Evolutionary conservation across 331 rosid genomes (phyloP).

Genomic region (Pyracantha coccinea): DNA sequence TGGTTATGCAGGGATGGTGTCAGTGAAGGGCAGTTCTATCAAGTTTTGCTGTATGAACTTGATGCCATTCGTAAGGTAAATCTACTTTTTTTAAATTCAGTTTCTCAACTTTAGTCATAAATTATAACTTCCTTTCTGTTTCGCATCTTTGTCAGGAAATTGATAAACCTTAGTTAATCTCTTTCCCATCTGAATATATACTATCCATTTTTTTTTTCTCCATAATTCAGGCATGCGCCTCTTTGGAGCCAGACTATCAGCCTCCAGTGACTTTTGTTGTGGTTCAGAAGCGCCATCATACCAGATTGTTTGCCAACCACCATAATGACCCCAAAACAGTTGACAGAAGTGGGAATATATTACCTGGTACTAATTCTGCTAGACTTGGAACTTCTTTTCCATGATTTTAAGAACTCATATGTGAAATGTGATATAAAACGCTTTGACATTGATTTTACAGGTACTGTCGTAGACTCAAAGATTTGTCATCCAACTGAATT

Average conservation of each 20-base stretch:
- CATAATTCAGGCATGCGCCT: constrained; percentile 72
- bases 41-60: constrained; percentile 84
- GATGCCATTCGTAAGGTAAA: constrained; percentile 87
- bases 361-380: constrained; percentile 52
- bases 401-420: neutral
- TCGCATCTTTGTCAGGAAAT: neutral
- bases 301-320: constrained; percentile 83
- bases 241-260: constrained; percentile 87
- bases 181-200: neutral
- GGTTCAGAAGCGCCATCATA: constrained; percentile 97
- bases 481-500: constrained; percentile 95
- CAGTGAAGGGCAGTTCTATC: constrained; percentile 94
- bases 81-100: neutral
- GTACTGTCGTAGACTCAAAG: constrained; percentile 93
- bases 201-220: neutral
- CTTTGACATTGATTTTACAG: constrained; percentile 29
- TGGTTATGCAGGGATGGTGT: constrained; percentile 80
- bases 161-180: neutral
- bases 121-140: neutral
- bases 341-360: constrained; percentile 86
- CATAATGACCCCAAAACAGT: constrained; percentile 50
- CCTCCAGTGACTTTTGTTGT: constrained; percentile 98
- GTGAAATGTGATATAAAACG: constrained; percentile 4
- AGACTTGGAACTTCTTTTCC: neutral
- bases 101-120: neutral